phyloP scores from a whole-genome alignment of 352 stramenopile genomes.

The Globisporangium abappressorium region DNA sequence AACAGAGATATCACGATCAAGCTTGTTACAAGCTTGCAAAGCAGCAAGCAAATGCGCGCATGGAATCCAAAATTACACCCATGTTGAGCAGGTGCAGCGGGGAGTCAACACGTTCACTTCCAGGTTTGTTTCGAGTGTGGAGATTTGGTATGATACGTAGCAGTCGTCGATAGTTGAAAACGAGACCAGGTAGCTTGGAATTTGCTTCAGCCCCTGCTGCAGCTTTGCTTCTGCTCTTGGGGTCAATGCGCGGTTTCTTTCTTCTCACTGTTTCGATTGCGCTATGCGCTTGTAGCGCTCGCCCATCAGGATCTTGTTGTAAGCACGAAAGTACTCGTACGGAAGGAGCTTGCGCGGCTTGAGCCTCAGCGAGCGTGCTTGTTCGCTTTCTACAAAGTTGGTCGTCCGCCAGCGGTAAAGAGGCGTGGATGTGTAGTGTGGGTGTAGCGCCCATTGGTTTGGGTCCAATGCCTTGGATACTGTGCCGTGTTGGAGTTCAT shows the following conservation, averaged over 20 bases:
- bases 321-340: too few species aligned
- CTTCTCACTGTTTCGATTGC: neutral
- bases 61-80: neutral
- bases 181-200: neutral
- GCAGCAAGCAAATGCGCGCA: neutral
- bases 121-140: neutral
- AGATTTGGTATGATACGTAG: neutral
- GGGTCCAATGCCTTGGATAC: too few species aligned
- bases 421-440: too few species aligned
- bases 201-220: neutral
- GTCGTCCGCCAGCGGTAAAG: too few species aligned
- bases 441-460: too few species aligned
- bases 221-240: neutral
- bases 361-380: too few species aligned
- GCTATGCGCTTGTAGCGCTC: neutral
- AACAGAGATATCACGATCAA: neutral
- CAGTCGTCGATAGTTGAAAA: neutral
- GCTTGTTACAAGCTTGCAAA: neutral
- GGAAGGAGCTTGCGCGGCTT: too few species aligned
- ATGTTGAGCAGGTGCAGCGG: neutral
- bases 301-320: too few species aligned
- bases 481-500: too few species aligned
- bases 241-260: neutral
- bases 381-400: too few species aligned
- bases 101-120: neutral